These are phyloP conservation scores for Capsicum rhomboideum DNA, from an alignment of 257 asterid genomes.

Conservation along the genomic window DNA sequence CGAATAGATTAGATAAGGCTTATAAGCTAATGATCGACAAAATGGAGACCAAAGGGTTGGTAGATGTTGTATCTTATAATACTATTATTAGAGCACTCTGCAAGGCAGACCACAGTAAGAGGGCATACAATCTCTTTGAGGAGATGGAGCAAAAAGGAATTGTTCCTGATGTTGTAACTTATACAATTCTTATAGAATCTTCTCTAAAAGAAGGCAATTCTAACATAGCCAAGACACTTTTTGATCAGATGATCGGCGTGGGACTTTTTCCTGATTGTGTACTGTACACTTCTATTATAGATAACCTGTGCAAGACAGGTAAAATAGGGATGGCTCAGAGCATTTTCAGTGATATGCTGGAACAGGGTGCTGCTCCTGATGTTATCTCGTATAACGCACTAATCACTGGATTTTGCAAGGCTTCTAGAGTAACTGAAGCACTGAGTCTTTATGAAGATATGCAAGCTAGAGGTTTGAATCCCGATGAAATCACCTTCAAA, in stretches of 20 bases:
- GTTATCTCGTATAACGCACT: constrained; percentile 72
- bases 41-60: constrained; percentile 69
- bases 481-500: constrained; percentile 77
- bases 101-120: constrained; percentile 35
- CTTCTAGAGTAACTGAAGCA: constrained; percentile 62
- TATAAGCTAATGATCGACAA: constrained; percentile 43
- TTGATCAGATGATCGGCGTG: constrained; percentile 61
- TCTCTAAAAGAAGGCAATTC: constrained; percentile 63
- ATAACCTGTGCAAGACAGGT: constrained; percentile 63
- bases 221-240: constrained; percentile 44
- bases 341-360: constrained; percentile 58
- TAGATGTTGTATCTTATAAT: constrained; percentile 82
- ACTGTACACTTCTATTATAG: constrained; percentile 58
- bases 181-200: constrained; percentile 66
- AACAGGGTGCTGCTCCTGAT: constrained; percentile 64
- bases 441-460: constrained; percentile 56
- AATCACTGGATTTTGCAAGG: constrained; percentile 64
- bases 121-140: constrained; percentile 53
- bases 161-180: constrained; percentile 70
- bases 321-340: constrained; percentile 47
- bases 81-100: constrained; percentile 69
- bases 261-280: constrained; percentile 54
- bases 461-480: constrained; percentile 53
- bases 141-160: constrained; percentile 75
- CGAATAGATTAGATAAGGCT: constrained; percentile 71